Conservation (phyloP, 345 rosid species). For the Melastoma malabathricum region DNA sequence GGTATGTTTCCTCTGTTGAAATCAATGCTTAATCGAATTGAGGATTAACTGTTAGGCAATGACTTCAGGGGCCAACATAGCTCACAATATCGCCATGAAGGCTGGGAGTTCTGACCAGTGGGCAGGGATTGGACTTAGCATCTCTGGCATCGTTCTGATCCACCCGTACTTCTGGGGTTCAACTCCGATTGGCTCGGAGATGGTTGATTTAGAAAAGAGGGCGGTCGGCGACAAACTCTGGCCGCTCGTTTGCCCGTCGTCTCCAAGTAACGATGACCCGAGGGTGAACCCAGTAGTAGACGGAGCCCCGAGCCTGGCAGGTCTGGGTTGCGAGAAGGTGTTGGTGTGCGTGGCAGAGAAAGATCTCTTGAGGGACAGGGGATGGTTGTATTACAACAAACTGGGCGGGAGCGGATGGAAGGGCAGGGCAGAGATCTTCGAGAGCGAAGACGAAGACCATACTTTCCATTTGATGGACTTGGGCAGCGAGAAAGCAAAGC, state of each 20-base stretch:
- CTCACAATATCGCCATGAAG: slow-evolving; percentile 45
- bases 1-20: slow-evolving; percentile 11
- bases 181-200: slow-evolving; percentile 43
- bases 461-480: slow-evolving; percentile 51
- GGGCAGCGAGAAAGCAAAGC: slow-evolving; percentile 28
- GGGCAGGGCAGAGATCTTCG: slow-evolving; percentile 38
- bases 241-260: slow-evolving; percentile 45
- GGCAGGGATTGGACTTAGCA: slow-evolving; percentile 11
- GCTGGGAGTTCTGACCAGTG: slow-evolving; percentile 12
- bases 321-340: slow-evolving; percentile 37
- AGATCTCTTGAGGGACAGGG: slow-evolving; percentile 51
- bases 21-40: not conserved
- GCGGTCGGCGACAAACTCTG: slow-evolving; percentile 62
- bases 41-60: not conserved
- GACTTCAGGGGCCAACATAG: slow-evolving; percentile 38
- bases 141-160: slow-evolving; percentile 50
- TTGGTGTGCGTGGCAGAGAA: slow-evolving; percentile 47
- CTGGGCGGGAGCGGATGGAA: slow-evolving; percentile 33
- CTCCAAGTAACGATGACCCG: slow-evolving; percentile 58
- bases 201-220: slow-evolving; percentile 22
- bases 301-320: slow-evolving; percentile 29
- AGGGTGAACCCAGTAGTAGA: slow-evolving; percentile 52
- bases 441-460: slow-evolving; percentile 50
- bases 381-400: slow-evolving; percentile 35
- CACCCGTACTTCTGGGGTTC: slow-evolving; percentile 62